These are phyloP conservation scores for Biscogniauxia mediterranea DNA, from an alignment of 2,329 filamentous ascomycete species.

Conservation along the genomic window DNA sequence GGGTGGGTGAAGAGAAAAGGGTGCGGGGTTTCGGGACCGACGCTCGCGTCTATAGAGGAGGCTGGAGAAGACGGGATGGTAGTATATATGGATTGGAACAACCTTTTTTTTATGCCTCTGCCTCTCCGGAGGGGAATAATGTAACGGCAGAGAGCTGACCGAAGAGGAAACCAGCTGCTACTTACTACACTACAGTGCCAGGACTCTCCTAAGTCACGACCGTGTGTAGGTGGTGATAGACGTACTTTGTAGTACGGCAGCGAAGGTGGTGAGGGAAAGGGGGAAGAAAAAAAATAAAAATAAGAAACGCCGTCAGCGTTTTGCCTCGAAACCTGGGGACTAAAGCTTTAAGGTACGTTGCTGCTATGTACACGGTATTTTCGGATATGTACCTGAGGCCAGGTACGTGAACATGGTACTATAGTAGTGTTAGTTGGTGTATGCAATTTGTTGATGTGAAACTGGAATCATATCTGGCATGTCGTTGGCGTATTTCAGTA, in stretches of 20 bases:
- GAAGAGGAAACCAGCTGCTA: background rate
- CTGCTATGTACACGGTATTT: background rate
- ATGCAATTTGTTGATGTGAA: background rate
- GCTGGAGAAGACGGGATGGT: background rate
- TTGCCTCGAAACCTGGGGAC: background rate
- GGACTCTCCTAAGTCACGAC: background rate
- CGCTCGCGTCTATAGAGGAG: slow-evolving; percentile 3
- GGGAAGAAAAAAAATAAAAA: too few relatives aligned
- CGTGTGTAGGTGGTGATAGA: background rate
- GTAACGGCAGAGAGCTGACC: background rate
- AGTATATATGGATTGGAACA: background rate
- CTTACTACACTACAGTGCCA: too few relatives aligned
- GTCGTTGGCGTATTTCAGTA: background rate
- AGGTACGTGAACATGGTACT: too few relatives aligned
- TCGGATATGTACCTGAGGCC: too few relatives aligned
- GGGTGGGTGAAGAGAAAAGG: slow-evolving; percentile 9
- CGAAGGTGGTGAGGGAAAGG: background rate
- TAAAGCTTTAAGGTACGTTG: background rate
- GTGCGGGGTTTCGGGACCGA: slow-evolving; percentile 33
- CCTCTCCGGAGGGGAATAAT: background rate
- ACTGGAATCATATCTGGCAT: background rate
- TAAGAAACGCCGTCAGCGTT: background rate
- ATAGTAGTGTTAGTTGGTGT: too few relatives aligned
- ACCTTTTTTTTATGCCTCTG: background rate
- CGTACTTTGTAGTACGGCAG: background rate